Evolutionary conservation across 2,329 filamentous ascomycete species (phyloP).

Genomic region (Rhynchosporium graminicola): DNA sequence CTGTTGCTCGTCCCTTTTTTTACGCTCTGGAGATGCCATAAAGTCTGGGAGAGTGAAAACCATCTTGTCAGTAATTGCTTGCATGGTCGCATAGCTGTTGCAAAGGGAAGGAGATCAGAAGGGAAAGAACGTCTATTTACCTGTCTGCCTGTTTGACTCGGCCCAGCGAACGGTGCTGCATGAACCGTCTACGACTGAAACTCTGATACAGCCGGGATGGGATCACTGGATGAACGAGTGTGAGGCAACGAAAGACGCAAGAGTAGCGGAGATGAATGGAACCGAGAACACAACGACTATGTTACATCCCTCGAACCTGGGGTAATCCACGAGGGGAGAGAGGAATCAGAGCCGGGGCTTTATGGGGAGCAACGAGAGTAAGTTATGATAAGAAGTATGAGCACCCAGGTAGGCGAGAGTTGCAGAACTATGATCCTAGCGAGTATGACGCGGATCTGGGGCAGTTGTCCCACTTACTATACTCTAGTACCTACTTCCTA

Average conservation of each 20-base stretch:
- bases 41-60: conserved; percentile 38
- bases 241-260: conserved; percentile 25
- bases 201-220: conserved; percentile 32
- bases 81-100: conserved; percentile 22
- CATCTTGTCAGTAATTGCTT: conserved; percentile 37
- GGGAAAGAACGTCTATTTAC: conserved; percentile 24
- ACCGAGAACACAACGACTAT: conserved; percentile 19
- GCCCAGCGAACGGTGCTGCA: conserved; percentile 30
- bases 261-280: conserved; percentile 23
- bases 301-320: conserved; percentile 31
- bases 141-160: conserved; percentile 18
- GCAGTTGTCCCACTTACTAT: neutral
- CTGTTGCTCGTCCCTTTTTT: conserved; percentile 30
- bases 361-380: neutral
- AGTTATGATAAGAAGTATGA: too few species aligned
- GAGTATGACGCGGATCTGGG: conserved; percentile 17
- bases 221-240: conserved; percentile 33
- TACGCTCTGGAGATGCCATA: conserved; percentile 36
- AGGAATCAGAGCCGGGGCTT: conserved; percentile 15
- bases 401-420: neutral
- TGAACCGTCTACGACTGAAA: conserved; percentile 39
- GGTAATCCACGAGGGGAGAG: conserved; percentile 19
- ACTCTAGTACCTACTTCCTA: too few species aligned
- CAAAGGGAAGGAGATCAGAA: conserved; percentile 6
- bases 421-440: neutral